Evolutionary conservation across 2,329 filamentous ascomycete genomes (phyloP).

Genomic region (Geosmithia morbida): DNA sequence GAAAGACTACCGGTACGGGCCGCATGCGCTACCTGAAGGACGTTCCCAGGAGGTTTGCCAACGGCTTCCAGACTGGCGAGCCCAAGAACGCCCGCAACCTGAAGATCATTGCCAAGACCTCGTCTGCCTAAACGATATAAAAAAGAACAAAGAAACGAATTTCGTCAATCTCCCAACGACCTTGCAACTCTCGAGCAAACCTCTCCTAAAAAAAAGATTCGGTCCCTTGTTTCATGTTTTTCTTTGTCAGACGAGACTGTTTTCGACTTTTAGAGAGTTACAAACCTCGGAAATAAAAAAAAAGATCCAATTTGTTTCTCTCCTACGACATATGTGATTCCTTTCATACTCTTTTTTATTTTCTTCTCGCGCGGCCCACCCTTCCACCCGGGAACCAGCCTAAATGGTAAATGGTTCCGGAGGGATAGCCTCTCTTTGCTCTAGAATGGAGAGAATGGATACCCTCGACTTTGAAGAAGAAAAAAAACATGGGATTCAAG

Average conservation of each 20-base stretch:
- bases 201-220: too few species aligned
- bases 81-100: constrained; percentile 60
- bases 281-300: neutral
- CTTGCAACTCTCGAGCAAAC: neutral
- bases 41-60: constrained; percentile 88
- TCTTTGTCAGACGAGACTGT: neutral
- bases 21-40: constrained; percentile 91
- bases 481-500: too few species aligned
- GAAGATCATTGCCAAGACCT: constrained; percentile 2
- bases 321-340: neutral
- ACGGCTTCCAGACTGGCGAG: constrained; percentile 86
- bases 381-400: too few species aligned
- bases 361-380: too few species aligned
- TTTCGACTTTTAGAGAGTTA: neutral
- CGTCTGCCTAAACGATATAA: neutral
- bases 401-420: too few species aligned
- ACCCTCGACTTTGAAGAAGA: too few species aligned
- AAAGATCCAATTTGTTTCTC: neutral
- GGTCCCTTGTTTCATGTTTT: neutral
- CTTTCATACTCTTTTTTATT: neutral
- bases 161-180: neutral
- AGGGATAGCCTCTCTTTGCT: too few species aligned
- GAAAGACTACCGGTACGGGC: constrained; percentile 97
- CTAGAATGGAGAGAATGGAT: too few species aligned
- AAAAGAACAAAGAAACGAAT: neutral